Evolutionary conservation across 2,329 filamentous ascomycete genomes (phyloP), one percentile per base, ranked within the genome.

Genomic region (Calycina herbarum): DNA sequence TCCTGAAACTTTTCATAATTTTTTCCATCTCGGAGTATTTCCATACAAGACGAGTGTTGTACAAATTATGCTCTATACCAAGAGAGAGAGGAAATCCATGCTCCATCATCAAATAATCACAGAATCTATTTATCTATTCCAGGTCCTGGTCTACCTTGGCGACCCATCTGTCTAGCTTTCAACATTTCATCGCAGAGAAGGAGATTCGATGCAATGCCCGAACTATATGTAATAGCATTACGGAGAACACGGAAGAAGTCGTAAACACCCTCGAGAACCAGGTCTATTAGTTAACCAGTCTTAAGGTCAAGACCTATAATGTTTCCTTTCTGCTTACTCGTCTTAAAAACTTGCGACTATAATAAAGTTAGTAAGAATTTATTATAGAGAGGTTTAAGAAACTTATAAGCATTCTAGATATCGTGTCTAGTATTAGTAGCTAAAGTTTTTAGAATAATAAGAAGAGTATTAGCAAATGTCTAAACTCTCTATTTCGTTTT

Each of bases 401-500:
- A 88, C 91, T 85, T 85, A 94, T 91, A 82, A 71, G 93, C 90
- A 81, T 99, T 95, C 80, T 99, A 95, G 68, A 99, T 92, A 76
- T 99, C 95, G 74, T 97, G 94, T 67, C 95, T 95, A 62, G 93
- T 93, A 77, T 99, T 99, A 71, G 94, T 93, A 57, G 95, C 95
- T 69, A 99, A 85, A 1, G 94, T 98, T 86, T 99, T 99, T 74
- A 95, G 95, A 75, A 99, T 98, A 74, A 99, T 85, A 68, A 99
- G 84, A 57, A 99, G 85, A 62, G 95, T 94, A 79, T 99, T 94
- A 7, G 95, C 92, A 78, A 99, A 99, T 7, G 95, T 95, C 71
- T 90, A 87, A 7, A 99, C 94, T 77, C 95, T 95, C 85, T 88
- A 97, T 82, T 97, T 97, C 51, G 94, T 92, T 85, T 99, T 99